These are phyloP conservation scores for Colletotrichum sp. DNA, from an alignment of 2,329 filamentous ascomycete genomes.

Conservation along the genomic window DNA sequence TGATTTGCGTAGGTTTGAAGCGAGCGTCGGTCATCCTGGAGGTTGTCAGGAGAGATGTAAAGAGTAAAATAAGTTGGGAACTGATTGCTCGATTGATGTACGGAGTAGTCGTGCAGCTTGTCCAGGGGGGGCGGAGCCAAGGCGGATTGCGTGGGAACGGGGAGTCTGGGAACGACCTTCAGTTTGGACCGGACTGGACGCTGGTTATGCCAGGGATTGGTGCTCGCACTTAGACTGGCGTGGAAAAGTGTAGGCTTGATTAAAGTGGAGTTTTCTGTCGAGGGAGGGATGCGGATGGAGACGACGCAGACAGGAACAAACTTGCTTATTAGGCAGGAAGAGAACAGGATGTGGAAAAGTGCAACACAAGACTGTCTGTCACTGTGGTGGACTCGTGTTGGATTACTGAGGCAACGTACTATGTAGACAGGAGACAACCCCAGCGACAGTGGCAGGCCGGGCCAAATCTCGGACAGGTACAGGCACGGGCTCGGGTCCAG, in stretches of 20 bases:
- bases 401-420: not conserved
- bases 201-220: not conserved
- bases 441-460: not conserved
- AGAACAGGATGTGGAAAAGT: not conserved
- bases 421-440: not conserved
- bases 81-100: constrained; percentile 5
- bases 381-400: not conserved
- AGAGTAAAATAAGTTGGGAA: not conserved
- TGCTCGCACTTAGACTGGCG: not conserved
- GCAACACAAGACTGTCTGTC: not conserved
- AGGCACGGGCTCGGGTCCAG: not conserved
- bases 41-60: not conserved
- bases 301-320: not conserved
- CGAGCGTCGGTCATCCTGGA: constrained; percentile 18
- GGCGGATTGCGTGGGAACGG: not conserved
- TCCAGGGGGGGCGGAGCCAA: not conserved
- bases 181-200: not conserved
- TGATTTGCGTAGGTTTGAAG: not conserved
- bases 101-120: not conserved
- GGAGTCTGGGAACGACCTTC: constrained; percentile 1
- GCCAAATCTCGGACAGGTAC: not conserved
- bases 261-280: not conserved
- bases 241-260: not conserved
- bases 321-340: not conserved
- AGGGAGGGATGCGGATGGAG: not conserved